Evolutionary conservation across 169 alveolate genomes (phyloP).

Genomic region (Eimeria zaria): DNA sequence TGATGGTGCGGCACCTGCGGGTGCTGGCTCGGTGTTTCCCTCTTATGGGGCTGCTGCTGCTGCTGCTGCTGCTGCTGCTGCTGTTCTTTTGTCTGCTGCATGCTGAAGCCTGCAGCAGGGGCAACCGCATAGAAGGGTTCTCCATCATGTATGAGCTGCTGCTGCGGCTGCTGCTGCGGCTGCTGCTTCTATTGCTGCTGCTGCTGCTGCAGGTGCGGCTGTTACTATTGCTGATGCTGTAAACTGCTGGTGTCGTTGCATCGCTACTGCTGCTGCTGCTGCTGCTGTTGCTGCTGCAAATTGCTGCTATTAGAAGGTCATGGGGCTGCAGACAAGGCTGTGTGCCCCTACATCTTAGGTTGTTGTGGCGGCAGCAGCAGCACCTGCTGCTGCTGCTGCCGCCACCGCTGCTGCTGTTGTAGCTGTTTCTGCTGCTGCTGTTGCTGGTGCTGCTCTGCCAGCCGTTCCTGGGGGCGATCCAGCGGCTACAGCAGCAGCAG

Average conservation of each 20-base stretch:
- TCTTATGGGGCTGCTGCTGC: conserved; percentile 20
- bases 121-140: neutral
- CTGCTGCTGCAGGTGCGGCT: conserved; percentile 6
- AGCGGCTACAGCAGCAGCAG: conserved; percentile 25
- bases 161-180: conserved; percentile 13
- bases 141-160: neutral
- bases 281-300: conserved; percentile 36
- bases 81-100: neutral
- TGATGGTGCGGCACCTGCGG: neutral
- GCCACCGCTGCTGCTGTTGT: neutral
- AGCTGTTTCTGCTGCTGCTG: neutral
- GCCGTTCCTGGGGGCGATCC: neutral
- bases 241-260: neutral
- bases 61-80: conserved; percentile 51
- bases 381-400: conserved; percentile 58
- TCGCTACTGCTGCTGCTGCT: conserved; percentile 35
- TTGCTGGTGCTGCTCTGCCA: too few relatives aligned
- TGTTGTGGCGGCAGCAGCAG: conserved; percentile 8
- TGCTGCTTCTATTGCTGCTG: neutral
- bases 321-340: neutral
- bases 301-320: neutral
- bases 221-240: neutral
- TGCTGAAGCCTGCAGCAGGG: neutral
- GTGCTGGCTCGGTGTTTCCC: neutral
- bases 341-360: neutral